These are phyloP conservation scores for Aphanomyces stellatus DNA, from an alignment of 352 stramenopile species.

Conservation along the genomic window DNA sequence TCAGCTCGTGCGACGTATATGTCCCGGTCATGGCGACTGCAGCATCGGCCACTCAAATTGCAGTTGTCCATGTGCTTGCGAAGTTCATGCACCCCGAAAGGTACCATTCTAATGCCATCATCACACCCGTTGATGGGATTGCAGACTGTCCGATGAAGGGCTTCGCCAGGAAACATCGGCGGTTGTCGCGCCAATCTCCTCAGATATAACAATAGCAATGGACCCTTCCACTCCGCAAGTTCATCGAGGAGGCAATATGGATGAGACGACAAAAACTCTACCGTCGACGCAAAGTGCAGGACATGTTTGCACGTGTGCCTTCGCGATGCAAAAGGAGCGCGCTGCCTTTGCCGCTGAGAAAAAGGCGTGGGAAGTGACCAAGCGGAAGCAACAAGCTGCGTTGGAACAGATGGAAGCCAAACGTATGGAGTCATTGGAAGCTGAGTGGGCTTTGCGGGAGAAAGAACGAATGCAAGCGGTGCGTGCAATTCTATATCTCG, in stretches of 20 bases:
- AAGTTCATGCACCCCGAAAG: neutral
- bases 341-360: neutral
- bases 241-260: no score
- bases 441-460: slow-evolving; percentile 67
- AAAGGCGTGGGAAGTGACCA: slow-evolving; percentile 26
- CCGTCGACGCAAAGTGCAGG: neutral
- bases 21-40: neutral
- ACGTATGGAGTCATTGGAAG: slow-evolving; percentile 67
- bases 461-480: slow-evolving; percentile 50
- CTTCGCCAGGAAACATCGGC: neutral
- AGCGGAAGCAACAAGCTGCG: slow-evolving; percentile 43
- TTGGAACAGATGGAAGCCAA: slow-evolving; percentile 46
- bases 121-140: neutral
- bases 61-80: neutral
- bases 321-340: neutral
- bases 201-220: neutral
- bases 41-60: neutral
- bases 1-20: slow-evolving; percentile 2
- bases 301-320: neutral
- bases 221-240: no score
- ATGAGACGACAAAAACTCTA: no score
- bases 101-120: neutral
- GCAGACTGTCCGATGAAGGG: neutral
- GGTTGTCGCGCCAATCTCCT: neutral
- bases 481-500: slow-evolving; percentile 3